A percentile compares a stretch with the other conserved stretches of the same genome.
Conservation (phyloP, 345 rosid genomes). For the Arabidopsis suecica region DNA sequence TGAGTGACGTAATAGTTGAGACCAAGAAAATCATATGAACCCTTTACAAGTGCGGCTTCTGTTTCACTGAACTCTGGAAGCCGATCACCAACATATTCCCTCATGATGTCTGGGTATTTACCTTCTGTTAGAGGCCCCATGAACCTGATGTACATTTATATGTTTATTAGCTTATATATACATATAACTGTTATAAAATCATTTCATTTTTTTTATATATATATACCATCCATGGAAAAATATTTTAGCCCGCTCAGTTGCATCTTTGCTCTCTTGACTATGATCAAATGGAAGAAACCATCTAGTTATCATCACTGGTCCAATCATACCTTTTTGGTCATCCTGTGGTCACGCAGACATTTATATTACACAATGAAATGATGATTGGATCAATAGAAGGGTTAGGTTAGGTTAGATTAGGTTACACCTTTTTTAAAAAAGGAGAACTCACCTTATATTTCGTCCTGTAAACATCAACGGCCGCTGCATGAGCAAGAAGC, state of each 20-base stretch:
- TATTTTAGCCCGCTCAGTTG: conserved; percentile 27
- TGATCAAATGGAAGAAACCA: conserved; percentile 37
- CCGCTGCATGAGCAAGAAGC: conserved; percentile 43
- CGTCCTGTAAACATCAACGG: conserved; percentile 24
- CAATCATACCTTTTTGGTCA: conserved; percentile 31
- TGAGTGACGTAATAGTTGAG: conserved; percentile 42
- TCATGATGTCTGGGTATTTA: conserved; percentile 37
- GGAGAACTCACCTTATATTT: conserved; percentile 32
- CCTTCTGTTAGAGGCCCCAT: conserved; percentile 43
- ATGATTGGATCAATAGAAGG: background rate
- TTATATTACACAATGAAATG: background rate
- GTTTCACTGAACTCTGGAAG: conserved; percentile 21
- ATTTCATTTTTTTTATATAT: background rate
- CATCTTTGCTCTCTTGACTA: background rate
- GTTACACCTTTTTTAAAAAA: background rate
- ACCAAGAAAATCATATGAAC: conserved; percentile 41
- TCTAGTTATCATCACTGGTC: conserved; percentile 45
- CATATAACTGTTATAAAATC: background rate
- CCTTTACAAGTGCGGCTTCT: conserved; percentile 22
- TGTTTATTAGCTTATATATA: background rate
- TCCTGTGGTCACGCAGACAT: background rate
- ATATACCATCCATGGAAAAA: conserved; percentile 40
- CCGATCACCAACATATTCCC: conserved; percentile 3
- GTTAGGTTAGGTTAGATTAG: no score
- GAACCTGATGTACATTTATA: conserved; percentile 2